Evolutionary conservation across 257 asterid genomes (phyloP).

Genomic region (Salvia miltiorrhiza): DNA sequence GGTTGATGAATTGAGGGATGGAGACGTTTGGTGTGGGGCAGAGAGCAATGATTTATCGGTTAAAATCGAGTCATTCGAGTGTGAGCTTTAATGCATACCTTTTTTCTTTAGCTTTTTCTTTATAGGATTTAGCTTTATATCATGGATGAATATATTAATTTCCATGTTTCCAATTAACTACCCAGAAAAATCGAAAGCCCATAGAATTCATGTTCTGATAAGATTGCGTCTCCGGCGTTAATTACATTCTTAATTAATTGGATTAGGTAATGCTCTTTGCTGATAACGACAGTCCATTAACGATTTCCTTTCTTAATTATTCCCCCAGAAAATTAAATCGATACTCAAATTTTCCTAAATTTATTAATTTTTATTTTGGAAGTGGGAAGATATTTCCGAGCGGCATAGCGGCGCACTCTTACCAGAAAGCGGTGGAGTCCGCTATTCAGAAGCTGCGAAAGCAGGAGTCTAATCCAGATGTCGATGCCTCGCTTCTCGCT

Average conservation of each 20-base stretch:
- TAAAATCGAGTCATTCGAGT: constrained; percentile 22
- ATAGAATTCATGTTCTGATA: constrained; percentile 12
- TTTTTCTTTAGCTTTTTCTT: constrained; percentile 29
- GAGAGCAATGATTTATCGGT: constrained; percentile 27
- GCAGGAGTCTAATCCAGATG: constrained; percentile 38
- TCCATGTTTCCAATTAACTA: constrained; percentile 3
- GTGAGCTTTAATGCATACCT: constrained; percentile 23
- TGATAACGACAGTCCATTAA: constrained; percentile 34
- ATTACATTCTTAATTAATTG: not conserved
- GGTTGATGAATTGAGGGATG: constrained; percentile 14
- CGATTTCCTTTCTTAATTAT: constrained; percentile 14
- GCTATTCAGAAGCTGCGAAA: constrained; percentile 60
- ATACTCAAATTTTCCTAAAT: not conserved
- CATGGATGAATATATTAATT: constrained; percentile 5
- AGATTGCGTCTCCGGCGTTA: constrained; percentile 14
- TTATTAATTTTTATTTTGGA: not conserved
- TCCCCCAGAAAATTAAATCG: not conserved
- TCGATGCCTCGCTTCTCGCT: constrained; percentile 21
- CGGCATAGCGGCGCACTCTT: constrained; percentile 74
- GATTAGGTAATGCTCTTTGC: constrained; percentile 23
- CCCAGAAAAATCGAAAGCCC: constrained; percentile 7
- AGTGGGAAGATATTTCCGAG: constrained; percentile 91
- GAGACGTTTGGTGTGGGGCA: constrained; percentile 25
- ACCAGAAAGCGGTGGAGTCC: constrained; percentile 81
- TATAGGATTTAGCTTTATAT: constrained; percentile 24